Percentiles rank a stretch among this genome's conserved stretches.
Conservation (phyloP, 2,329 filamentous ascomycete species). For the Nothophaeocryptopus gaeumannii region DNA sequence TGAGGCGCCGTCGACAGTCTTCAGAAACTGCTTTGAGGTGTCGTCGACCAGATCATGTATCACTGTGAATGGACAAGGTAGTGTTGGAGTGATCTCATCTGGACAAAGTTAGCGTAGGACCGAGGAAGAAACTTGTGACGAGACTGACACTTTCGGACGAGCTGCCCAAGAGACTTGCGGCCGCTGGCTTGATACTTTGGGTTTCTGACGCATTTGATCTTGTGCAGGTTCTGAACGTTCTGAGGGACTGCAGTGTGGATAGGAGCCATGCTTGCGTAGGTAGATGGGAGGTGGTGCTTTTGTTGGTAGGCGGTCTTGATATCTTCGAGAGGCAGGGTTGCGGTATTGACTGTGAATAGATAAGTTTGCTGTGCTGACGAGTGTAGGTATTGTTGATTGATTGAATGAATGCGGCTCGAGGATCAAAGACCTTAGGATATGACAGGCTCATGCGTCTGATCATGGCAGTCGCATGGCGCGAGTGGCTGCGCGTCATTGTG, state of each 20-base stretch:
- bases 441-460: too few relatives aligned
- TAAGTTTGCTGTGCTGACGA: too few relatives aligned
- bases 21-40: constrained; percentile 1
- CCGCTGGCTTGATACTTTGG: constrained; percentile 23
- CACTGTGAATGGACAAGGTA: constrained; percentile 21
- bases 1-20: background rate
- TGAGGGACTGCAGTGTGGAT: too few relatives aligned
- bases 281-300: constrained; percentile 22
- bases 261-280: constrained; percentile 17
- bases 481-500: too few relatives aligned
- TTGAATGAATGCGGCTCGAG: too few relatives aligned
- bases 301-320: constrained; percentile 23
- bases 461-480: too few relatives aligned
- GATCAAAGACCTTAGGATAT: too few relatives aligned
- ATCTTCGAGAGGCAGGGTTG: constrained; percentile 17
- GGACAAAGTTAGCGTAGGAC: background rate
- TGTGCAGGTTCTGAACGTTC: constrained; percentile 18
- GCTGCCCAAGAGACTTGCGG: constrained; percentile 23
- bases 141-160: constrained; percentile 26
- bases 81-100: constrained; percentile 23
- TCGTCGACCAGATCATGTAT: constrained; percentile 18
- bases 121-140: background rate
- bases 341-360: too few relatives aligned
- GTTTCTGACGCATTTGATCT: constrained; percentile 29
- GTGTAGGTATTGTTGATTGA: too few relatives aligned